Percentiles rank a stretch among this genome's conserved stretches.
phyloP scores from a whole-genome alignment of 2,329 filamentous ascomycete genomes.

The Pseudocercospora crystallina region DNA sequence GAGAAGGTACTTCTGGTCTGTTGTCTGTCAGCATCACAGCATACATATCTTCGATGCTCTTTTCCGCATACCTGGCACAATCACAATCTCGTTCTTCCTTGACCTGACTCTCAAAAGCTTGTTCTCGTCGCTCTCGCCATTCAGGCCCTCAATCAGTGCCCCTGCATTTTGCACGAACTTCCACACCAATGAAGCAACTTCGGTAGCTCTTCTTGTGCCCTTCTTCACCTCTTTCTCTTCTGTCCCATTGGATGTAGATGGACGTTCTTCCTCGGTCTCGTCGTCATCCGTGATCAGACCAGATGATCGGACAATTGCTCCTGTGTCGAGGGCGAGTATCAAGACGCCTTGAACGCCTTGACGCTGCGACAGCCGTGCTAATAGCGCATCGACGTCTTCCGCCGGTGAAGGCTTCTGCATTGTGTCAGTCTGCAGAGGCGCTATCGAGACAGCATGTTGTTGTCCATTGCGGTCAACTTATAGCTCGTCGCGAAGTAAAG shows the following conservation, averaged over 20 bases:
- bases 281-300: conserved; percentile 65
- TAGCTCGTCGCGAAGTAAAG: too few relatives aligned
- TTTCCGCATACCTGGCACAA: conserved; percentile 61
- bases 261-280: conserved; percentile 44
- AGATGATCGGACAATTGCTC: conserved; percentile 72
- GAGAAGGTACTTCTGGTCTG: conserved; percentile 72
- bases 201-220: conserved; percentile 57
- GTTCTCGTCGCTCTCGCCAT: conserved; percentile 75
- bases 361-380: conserved; percentile 72
- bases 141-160: conserved; percentile 68
- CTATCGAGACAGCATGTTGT: conserved; percentile 5
- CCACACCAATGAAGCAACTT: conserved; percentile 75
- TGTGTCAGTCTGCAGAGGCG: background rate
- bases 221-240: conserved; percentile 37
- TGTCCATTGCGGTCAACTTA: background rate
- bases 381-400: conserved; percentile 62
- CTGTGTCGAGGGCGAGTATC: conserved; percentile 69
- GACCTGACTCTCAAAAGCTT: conserved; percentile 74
- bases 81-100: conserved; percentile 82
- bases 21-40: background rate
- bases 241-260: conserved; percentile 28
- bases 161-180: conserved; percentile 70
- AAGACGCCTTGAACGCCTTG: conserved; percentile 76
- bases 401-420: conserved; percentile 37
- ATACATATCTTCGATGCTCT: background rate